Percentiles rank a stretch among this genome's conserved stretches.
Conservation (phyloP, 768 basidiomycete species). For the Trametes cinnabarina region DNA sequence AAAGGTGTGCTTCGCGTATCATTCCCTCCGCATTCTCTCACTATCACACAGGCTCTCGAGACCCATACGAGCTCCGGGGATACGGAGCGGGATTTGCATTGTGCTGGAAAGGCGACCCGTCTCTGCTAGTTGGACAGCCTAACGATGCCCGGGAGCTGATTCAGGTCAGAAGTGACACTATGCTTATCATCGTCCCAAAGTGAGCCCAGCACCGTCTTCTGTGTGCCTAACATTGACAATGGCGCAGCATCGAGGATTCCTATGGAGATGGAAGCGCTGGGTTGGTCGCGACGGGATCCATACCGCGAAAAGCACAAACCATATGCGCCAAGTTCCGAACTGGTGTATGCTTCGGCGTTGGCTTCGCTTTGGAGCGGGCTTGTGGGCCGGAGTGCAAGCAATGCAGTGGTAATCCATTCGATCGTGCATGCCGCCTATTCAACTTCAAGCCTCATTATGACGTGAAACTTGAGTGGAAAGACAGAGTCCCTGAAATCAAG, state of each 20-base stretch:
- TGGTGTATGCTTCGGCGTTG: slow-evolving; percentile 85
- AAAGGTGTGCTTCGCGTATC: slow-evolving; percentile 57
- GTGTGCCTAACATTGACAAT: neutral
- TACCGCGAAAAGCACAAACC: slow-evolving; percentile 44
- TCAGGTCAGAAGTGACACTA: slow-evolving; percentile 77
- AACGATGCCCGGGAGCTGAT: slow-evolving; percentile 76
- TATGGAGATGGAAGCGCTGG: slow-evolving; percentile 18
- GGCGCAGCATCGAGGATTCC: slow-evolving; percentile 22
- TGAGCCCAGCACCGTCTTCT: slow-evolving; percentile 36
- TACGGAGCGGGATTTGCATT: slow-evolving; percentile 85
- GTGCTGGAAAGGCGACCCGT: slow-evolving; percentile 76
- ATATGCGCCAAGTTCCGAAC: slow-evolving; percentile 80
- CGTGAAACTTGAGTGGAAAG: slow-evolving; percentile 60
- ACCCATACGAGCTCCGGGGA: slow-evolving; percentile 70
- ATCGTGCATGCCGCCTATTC: slow-evolving; percentile 78
- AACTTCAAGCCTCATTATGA: slow-evolving; percentile 79
- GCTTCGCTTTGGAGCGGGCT: slow-evolving; percentile 77
- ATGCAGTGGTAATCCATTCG: slow-evolving; percentile 61
- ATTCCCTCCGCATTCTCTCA: neutral
- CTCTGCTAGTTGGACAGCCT: slow-evolving; percentile 62
- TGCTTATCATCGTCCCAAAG: slow-evolving; percentile 86
- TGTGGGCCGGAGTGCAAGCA: slow-evolving; percentile 67
- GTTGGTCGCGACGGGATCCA: neutral
- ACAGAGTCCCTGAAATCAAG: slow-evolving; percentile 40
- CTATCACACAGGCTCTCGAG: slow-evolving; percentile 63